Evolutionary conservation across 345 rosid genomes (phyloP).

Genomic region (Aegle marmelos): DNA sequence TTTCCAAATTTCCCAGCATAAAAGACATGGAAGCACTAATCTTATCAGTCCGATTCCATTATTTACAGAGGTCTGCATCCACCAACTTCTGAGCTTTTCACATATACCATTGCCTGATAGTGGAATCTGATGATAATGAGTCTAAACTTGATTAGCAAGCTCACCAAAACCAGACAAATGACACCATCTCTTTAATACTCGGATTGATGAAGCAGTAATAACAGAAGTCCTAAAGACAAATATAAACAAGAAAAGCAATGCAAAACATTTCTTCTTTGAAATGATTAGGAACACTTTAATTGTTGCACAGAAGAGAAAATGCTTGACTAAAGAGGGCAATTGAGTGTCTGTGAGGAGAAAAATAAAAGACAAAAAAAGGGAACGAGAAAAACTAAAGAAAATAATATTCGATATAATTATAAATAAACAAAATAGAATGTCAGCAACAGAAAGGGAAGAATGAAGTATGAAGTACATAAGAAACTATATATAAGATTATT

Average conservation of each 20-base stretch:
- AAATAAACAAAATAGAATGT: background rate
- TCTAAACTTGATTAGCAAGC: conserved; percentile 27
- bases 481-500: too few species aligned
- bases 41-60: conserved; percentile 27
- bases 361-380: too few species aligned
- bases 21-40: conserved; percentile 35
- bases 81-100: conserved; percentile 30
- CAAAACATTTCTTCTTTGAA: background rate
- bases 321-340: background rate
- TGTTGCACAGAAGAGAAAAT: background rate
- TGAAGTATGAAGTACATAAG: background rate
- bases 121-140: conserved; percentile 32
- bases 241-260: background rate
- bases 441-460: background rate
- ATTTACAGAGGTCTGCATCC: conserved; percentile 27
- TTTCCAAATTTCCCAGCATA: conserved; percentile 29
- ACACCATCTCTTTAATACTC: conserved; percentile 1
- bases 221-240: background rate
- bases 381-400: background rate
- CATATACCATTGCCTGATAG: conserved; percentile 26
- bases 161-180: conserved; percentile 11
- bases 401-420: background rate
- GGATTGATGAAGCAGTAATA: background rate
- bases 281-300: background rate
- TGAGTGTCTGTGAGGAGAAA: background rate